Evolutionary conservation across 73 alveolate genomes (phyloP).

Genomic region (Tetrahymena malaccensis): DNA sequence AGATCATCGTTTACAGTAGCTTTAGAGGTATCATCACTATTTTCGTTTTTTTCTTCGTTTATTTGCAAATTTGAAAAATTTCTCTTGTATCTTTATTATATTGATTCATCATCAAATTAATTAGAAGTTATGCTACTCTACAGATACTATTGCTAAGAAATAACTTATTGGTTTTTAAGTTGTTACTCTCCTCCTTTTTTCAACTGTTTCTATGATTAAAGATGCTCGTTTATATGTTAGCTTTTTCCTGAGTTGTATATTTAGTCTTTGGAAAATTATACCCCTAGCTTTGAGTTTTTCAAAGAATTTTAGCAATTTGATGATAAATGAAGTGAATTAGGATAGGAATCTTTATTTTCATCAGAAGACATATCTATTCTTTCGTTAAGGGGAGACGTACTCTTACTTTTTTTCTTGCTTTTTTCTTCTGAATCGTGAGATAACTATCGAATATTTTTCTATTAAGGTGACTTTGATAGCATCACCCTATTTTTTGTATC

Average conservation of each 20-base stretch:
- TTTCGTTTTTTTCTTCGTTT: not conserved
- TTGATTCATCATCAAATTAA: not conserved
- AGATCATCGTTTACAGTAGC: not conserved
- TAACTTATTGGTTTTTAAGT: not conserved
- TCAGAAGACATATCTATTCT: not conserved
- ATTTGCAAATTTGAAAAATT: not conserved
- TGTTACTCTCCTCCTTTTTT: not conserved
- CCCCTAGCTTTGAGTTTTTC: not conserved
- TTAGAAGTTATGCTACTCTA: not conserved
- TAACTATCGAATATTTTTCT: not conserved
- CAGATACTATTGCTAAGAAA: not conserved
- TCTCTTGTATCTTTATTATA: not conserved
- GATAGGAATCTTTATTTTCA: not conserved
- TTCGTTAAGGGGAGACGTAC: not conserved
- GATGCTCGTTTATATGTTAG: not conserved
- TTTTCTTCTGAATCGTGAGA: not conserved
- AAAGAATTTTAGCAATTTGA: not conserved
- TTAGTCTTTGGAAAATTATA: not conserved
- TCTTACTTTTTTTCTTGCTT: not conserved
- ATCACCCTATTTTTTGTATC: not conserved
- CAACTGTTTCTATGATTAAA: not conserved
- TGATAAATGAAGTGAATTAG: not conserved
- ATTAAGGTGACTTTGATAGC: not conserved
- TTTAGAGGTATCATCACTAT: not conserved
- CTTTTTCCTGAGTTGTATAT: not conserved